Conservation (phyloP, 2,329 filamentous ascomycete species). For the Scytalidium lignicola region DNA sequence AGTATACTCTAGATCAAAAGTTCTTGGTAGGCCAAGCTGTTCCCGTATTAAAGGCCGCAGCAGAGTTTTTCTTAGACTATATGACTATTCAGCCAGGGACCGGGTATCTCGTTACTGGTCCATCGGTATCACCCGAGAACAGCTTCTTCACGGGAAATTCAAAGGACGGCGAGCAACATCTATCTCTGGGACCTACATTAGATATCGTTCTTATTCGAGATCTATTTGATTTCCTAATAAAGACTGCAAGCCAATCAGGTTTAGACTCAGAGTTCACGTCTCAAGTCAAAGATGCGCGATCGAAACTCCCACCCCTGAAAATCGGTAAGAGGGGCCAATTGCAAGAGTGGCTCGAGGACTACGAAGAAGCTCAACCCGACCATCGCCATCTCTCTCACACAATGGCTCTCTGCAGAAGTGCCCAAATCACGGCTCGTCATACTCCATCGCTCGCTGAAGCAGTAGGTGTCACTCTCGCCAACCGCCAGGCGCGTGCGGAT, state of each 20-base stretch:
- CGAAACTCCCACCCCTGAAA: slow-evolving; percentile 27
- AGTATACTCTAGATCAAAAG: slow-evolving; percentile 12
- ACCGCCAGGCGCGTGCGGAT: slow-evolving; percentile 2
- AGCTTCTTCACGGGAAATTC: slow-evolving; percentile 15
- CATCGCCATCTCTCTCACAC: slow-evolving; percentile 4
- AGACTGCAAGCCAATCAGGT: slow-evolving; percentile 7
- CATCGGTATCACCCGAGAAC: slow-evolving; percentile 30
- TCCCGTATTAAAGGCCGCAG: slow-evolving; percentile 30
- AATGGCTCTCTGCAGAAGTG: slow-evolving; percentile 3
- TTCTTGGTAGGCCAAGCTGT: slow-evolving; percentile 15
- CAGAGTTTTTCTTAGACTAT: slow-evolving; percentile 35
- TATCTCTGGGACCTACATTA: slow-evolving; percentile 40
- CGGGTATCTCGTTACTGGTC: slow-evolving; percentile 28
- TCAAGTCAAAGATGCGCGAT: slow-evolving; percentile 3
- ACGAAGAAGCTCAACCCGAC: slow-evolving; percentile 4
- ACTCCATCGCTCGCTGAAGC: slow-evolving; percentile 1
- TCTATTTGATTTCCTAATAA: slow-evolving; percentile 29
- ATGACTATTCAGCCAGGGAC: slow-evolving; percentile 25
- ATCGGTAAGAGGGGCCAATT: slow-evolving; percentile 37
- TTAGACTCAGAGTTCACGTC: slow-evolving; percentile 19
- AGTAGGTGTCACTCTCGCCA: not conserved
- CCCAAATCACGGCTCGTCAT: slow-evolving; percentile 1
- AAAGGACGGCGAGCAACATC: slow-evolving; percentile 21
- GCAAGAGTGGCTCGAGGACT: slow-evolving; percentile 3
- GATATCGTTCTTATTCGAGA: slow-evolving; percentile 39